These are phyloP conservation scores for Fonsecaea pugnacius DNA, from an alignment of 2,329 filamentous ascomycete genomes.

Conservation along the genomic window DNA sequence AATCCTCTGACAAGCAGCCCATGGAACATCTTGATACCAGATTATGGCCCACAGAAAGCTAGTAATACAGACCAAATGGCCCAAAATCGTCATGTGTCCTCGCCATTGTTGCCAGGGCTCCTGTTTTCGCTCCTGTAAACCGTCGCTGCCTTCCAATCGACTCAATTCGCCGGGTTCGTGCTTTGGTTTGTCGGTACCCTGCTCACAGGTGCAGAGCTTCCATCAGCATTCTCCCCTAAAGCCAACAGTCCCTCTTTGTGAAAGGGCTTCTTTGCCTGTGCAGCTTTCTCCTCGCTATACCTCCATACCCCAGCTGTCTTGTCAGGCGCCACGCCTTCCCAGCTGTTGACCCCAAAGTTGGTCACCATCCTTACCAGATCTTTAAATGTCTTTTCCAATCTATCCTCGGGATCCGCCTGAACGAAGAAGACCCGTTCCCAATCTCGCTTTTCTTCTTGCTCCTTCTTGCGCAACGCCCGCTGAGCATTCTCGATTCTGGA, in stretches of 20 bases:
- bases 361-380: constrained; percentile 48
- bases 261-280: constrained; percentile 49
- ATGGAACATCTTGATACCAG: not conserved
- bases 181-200: constrained; percentile 32
- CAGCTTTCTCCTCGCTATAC: constrained; percentile 63
- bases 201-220: constrained; percentile 33
- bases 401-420: constrained; percentile 40
- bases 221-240: constrained; percentile 42
- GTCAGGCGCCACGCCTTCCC: constrained; percentile 58
- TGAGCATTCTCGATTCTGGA: constrained; percentile 89
- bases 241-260: constrained; percentile 47
- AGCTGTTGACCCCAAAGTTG: constrained; percentile 42
- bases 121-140: not conserved
- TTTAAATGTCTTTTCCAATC: constrained; percentile 46
- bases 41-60: constrained; percentile 1
- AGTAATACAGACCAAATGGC: constrained; percentile 8
- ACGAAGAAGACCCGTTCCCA: constrained; percentile 88
- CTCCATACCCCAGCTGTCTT: constrained; percentile 74
- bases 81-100: not conserved
- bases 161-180: constrained; percentile 16
- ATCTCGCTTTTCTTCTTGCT: constrained; percentile 71
- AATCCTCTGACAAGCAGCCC: not conserved
- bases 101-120: not conserved
- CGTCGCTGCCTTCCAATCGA: not conserved
- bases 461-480: constrained; percentile 73